These are phyloP conservation scores for Candida incommunis DNA, from an alignment of 805 yeast genomes.

Conservation along the genomic window DNA sequence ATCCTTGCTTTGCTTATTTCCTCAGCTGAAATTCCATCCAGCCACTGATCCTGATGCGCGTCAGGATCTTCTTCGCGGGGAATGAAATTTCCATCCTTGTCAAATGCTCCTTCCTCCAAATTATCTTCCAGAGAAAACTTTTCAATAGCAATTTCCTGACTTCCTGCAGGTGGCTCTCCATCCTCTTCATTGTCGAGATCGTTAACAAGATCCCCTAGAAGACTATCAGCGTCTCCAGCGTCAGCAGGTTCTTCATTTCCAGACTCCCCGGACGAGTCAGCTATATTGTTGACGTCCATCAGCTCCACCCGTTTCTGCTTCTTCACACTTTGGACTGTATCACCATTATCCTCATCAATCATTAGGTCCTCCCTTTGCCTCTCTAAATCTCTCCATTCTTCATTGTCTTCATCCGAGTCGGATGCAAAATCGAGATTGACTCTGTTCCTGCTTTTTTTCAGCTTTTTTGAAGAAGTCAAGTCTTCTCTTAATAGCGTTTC, in stretches of 20 bases:
- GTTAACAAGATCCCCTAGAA: neutral
- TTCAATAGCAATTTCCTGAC: conserved; percentile 34
- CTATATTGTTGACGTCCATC: neutral
- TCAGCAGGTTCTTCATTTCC: neutral
- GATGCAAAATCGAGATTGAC: neutral
- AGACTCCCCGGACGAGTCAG: too few species aligned
- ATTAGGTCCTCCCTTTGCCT: neutral
- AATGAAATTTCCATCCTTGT: conserved; percentile 44
- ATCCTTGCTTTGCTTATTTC: conserved; percentile 25
- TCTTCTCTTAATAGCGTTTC: neutral
- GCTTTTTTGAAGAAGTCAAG: neutral
- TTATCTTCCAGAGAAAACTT: conserved; percentile 50
- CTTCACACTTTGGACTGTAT: neutral
- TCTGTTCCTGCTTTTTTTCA: neutral
- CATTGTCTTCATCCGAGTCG: neutral
- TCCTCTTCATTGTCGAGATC: neutral
- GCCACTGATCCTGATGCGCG: conserved; percentile 27
- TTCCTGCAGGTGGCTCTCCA: conserved; percentile 6
- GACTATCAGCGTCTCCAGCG: neutral
- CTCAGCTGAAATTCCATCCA: conserved; percentile 21
- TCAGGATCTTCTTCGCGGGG: conserved; percentile 25
- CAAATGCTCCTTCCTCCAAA: conserved; percentile 43
- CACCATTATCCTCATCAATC: neutral
- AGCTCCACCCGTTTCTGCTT: neutral
- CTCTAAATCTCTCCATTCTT: neutral